Evolutionary conservation across 1,284 basidiomycete genomes (phyloP), one percentile per base, ranked within the genome.

Genomic region (Fomitopsis schrenkii): DNA sequence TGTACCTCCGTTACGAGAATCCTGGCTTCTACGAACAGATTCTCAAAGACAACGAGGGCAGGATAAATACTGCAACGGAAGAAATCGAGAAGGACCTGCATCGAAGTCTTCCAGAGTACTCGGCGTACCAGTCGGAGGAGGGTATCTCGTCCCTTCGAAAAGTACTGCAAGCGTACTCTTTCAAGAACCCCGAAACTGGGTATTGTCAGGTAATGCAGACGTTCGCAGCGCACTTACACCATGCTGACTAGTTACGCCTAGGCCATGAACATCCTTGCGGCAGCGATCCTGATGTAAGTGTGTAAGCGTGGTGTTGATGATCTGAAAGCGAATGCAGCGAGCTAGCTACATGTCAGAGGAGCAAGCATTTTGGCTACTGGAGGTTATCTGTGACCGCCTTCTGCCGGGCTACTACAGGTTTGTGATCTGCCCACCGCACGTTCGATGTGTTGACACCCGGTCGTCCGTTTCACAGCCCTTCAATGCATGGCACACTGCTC

Each of bases 1-100:
- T 98, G 61, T 96, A 89, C 74, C 86, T 97, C 30, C 94, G 97
- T 10, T 95, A 94, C 69, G 82, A 87, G 52, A 90, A 97, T 66
- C 94, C 93, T 1, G 93, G 95, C 19, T 83, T 87, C 66, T 99
- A 98, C 73, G 81, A 87, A n/a, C 80, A 83, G 5, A 81, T 98
- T 33, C 77, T 98, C 8, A 84, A 87, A 57, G 87, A 94, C 58
- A 90, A 97, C 73, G 82, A 84, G 60, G 95, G 94, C 12, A 84
- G 89, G 62, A 87, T 86, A 26, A 95, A 85, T 58, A 92, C 92
- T 8, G 95, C 94, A 68, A 97, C 97, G 0, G 97, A 99, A 73
- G 97, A 99, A 74, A 99, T 99, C 56, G 97, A 99, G 77, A 99
- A 99, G 77, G 97, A 99, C 74, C 77, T 99, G 44, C 97, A 98